Evolutionary conservation across 1,284 basidiomycete genomes (phyloP).

Genomic region (Tylopilus microsporus): DNA sequence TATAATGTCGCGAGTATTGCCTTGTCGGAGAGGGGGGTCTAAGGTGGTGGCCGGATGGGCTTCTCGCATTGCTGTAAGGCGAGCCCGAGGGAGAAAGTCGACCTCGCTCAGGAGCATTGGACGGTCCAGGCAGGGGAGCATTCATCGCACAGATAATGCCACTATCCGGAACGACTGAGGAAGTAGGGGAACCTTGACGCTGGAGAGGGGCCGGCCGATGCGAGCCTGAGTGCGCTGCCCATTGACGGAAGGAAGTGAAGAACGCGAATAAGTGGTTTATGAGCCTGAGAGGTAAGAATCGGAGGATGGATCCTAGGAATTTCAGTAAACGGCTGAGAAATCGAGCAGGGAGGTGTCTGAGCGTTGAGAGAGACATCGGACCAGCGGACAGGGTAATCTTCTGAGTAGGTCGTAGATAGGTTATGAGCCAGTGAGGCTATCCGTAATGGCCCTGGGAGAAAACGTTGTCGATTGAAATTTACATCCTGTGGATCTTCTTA

Average conservation of each 20-base stretch:
- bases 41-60: constrained; percentile 25
- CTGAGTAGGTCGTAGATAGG: background rate
- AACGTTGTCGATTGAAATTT: background rate
- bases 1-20: constrained; percentile 8
- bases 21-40: constrained; percentile 13
- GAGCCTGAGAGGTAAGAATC: background rate
- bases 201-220: background rate
- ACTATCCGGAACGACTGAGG: background rate
- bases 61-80: constrained; percentile 17
- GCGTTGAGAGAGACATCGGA: background rate
- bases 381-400: background rate
- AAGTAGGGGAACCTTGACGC: background rate
- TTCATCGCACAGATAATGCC: constrained; percentile 18
- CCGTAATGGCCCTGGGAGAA: background rate
- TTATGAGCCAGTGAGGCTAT: background rate
- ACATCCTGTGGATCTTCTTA: constrained; percentile 5
- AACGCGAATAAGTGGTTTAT: constrained; percentile 11
- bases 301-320: background rate
- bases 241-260: constrained; percentile 7
- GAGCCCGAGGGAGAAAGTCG: constrained; percentile 17
- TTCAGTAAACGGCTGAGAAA: constrained; percentile 14
- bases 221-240: background rate
- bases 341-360: constrained; percentile 1
- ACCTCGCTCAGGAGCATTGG: constrained; percentile 1
- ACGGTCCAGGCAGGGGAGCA: constrained; percentile 5